Base-by-base conservation (phyloP, 139 green algal species). In the Volvox reticuliferus region DNA sequence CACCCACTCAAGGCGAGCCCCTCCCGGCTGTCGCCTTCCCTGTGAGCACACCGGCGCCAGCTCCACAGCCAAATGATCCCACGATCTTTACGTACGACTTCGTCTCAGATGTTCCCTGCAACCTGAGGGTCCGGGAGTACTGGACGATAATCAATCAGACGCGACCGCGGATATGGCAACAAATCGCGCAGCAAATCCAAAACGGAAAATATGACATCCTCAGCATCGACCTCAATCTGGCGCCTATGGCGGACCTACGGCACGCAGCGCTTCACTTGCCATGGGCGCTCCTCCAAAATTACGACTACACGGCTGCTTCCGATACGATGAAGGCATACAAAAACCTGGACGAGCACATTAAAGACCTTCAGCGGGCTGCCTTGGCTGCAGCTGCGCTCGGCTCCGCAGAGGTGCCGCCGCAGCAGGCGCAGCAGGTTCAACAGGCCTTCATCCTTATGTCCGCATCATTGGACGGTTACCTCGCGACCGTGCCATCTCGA, bases 211-310 rank as follows among this genome's bases (percentile, higher is more conserved):
- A 79, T 36, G 63, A 50, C 0, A 79, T 67, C 1, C 76, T 93
- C 3, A 32, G 21, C 26, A 32, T 85, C 2, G 36, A 83, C 67
- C 90, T 88, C 32, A 82, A 86, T 1, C 37, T 86, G 3, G 75
- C 32, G 9, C 55, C 79, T 0, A 88, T 92, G 71, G 83, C 92
- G 30, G 92, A 94, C 36, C 61, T 94, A 19, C 88, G 92, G 20
- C 71, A 89, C 33, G 92, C 92, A 3, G 85, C 67, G 0, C 79
- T 92, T 33, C 88, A 91, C 35, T 33, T 91, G 55, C 78, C 92
- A 1, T 94, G 92, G 92, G 92, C 88, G n/a, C 62, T 94, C 35
- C 76, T 92, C 24, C 88, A 91, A n/a, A 86, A 78, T 62, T 78
- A 62, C 87, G 87, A 91, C 50, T 91, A 83, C 87, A 69, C 28